Evolutionary conservation across 208 protist species (phyloP).

Genomic region (Novymonas esmeraldas): DNA sequence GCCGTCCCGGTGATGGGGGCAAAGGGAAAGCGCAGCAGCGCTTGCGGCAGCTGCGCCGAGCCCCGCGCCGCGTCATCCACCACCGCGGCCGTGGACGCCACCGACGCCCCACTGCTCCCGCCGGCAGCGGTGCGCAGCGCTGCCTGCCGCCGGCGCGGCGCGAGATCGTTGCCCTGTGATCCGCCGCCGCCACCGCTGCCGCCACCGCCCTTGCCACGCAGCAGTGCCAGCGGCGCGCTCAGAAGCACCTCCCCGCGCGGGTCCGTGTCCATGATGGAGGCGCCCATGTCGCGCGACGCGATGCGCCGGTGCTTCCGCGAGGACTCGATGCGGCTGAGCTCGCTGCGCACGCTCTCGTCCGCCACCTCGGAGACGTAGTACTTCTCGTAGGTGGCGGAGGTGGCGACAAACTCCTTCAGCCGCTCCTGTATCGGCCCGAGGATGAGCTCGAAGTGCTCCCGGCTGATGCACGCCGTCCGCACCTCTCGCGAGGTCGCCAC

Average conservation of each 20-base stretch:
- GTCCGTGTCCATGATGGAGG: constrained; percentile 36
- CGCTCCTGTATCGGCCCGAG: constrained; percentile 80
- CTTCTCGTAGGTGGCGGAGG: constrained; percentile 58
- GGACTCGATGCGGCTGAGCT: constrained; percentile 54
- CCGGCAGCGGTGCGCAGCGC: background rate
- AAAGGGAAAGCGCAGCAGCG: constrained; percentile 34
- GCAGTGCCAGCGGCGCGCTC: constrained; percentile 31
- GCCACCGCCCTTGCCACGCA: constrained; percentile 18
- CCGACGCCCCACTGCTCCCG: background rate
- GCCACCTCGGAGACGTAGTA: constrained; percentile 69
- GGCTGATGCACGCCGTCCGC: constrained; percentile 75
- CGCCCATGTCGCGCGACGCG: constrained; percentile 20
- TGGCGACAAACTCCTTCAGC: constrained; percentile 81
- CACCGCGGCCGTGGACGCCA: background rate
- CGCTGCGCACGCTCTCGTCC: constrained; percentile 58
- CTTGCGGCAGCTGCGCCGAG: constrained; percentile 8
- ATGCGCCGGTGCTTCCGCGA: constrained; percentile 35
- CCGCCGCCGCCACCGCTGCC: background rate
- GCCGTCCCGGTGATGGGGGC: constrained; percentile 19
- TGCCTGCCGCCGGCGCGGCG: background rate
- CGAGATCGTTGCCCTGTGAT: background rate
- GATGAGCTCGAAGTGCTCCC: constrained; percentile 88
- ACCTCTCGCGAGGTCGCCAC: constrained; percentile 57
- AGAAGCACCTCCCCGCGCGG: constrained; percentile 53
- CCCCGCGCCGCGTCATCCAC: constrained; percentile 1